These are phyloP conservation scores for Diaporthe nobilis DNA, from an alignment of 2,329 filamentous ascomycete species.

Conservation along the genomic window DNA sequence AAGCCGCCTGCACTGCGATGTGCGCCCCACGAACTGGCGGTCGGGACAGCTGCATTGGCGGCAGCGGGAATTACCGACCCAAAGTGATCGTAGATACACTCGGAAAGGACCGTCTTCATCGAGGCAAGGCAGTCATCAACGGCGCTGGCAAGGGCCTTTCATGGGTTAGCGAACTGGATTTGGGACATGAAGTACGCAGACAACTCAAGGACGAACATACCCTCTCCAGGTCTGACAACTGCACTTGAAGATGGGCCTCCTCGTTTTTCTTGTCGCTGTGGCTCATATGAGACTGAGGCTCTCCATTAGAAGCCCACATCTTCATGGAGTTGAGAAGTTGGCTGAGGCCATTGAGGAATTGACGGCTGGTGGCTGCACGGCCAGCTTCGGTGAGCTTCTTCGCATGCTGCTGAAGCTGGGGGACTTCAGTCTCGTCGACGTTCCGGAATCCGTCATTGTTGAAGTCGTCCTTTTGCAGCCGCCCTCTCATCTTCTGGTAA, in stretches of 20 bases:
- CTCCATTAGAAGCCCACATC: neutral
- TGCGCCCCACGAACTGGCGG: neutral
- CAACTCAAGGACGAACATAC: neutral
- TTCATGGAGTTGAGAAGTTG: constrained; percentile 21
- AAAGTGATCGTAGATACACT: neutral
- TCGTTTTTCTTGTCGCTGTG: neutral
- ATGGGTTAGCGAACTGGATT: neutral
- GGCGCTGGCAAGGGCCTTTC: neutral
- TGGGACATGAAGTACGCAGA: neutral
- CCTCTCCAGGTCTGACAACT: neutral
- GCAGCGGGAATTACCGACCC: neutral
- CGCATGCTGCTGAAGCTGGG: constrained; percentile 10
- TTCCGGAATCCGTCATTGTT: constrained; percentile 9
- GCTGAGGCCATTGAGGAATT: constrained; percentile 13
- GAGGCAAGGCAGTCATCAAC: neutral
- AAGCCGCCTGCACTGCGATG: neutral
- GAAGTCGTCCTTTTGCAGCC: constrained; percentile 11
- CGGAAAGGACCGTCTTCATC: neutral
- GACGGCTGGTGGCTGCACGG: neutral
- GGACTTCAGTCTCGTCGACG: constrained; percentile 5
- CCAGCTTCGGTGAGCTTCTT: constrained; percentile 7
- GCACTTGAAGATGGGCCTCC: neutral
- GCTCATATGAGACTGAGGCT: neutral
- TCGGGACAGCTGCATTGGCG: neutral
- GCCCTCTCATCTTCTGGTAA: neutral